A percentile compares a stretch with the other conserved stretches of the same genome.
Evolutionary conservation across 352 stramenopile species (phyloP).

Genomic region (Pythium myriotylum): DNA sequence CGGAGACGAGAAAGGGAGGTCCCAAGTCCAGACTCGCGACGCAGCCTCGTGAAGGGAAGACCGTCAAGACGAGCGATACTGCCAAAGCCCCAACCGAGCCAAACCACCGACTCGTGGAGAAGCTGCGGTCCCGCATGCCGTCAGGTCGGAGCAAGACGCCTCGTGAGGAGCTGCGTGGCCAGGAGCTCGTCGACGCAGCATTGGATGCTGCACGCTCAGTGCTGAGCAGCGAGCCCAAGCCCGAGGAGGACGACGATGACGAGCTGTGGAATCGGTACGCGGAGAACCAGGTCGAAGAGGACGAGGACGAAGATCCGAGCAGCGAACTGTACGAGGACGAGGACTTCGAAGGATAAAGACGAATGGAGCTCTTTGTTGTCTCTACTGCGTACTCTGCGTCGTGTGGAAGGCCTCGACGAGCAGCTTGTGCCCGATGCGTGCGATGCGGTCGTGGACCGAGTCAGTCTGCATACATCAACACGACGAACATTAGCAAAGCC

Average conservation of each 20-base stretch:
- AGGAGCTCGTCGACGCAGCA: slow-evolving; percentile 17
- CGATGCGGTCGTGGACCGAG: slow-evolving; percentile 59
- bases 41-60: background rate
- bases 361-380: background rate
- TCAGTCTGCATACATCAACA: slow-evolving; percentile 13
- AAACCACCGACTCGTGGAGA: slow-evolving; percentile 47
- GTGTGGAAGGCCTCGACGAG: slow-evolving; percentile 60
- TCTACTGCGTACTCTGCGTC: slow-evolving; percentile 1
- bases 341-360: slow-evolving; percentile 23
- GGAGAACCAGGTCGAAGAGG: slow-evolving; percentile 7
- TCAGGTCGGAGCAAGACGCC: slow-evolving; percentile 34
- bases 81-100: background rate
- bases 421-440: slow-evolving; percentile 72
- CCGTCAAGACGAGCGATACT: background rate
- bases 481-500: background rate
- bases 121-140: slow-evolving; percentile 50
- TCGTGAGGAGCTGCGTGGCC: background rate
- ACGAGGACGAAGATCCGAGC: slow-evolving; percentile 15
- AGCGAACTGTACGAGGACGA: slow-evolving; percentile 33
- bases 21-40: background rate
- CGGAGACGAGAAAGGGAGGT: slow-evolving; percentile 17
- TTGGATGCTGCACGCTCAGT: slow-evolving; percentile 18
- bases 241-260: slow-evolving; percentile 34
- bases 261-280: slow-evolving; percentile 30
- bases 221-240: background rate